Base-by-base conservation (phyloP, 2,329 filamentous ascomycete genomes). In the Phialemoniopsis sp. region DNA sequence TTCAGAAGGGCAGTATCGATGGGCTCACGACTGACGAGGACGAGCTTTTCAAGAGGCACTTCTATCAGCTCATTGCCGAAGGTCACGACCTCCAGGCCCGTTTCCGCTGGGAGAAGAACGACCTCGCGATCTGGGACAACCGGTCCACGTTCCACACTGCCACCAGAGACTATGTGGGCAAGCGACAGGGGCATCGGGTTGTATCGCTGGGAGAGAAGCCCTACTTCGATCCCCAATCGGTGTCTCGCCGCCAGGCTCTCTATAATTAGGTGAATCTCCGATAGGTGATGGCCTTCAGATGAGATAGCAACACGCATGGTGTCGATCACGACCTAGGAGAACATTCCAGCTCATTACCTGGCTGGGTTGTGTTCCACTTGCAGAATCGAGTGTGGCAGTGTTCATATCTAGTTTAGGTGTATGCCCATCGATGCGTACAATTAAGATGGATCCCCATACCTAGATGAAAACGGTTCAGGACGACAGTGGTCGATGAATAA, bases 21-120 rank as follows among this genome's bases (percentile, higher is more conserved):
- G 53, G 45, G 26, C 52, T 58, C 16, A 51, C 50, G 4, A 62
- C 58, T 51, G 62, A 62, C 36, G 55, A 62, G 39, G 53, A 48
- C 39, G 47, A 54, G 13, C 43, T 51, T 29, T 43, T 56, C 36
- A 55, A 55, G 39, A 40, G 32, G 1, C 55, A 54, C 44, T 55
- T 55, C 47, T 37, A 42, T 28, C 50, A 56, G 28, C 47, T 56
- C 32, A 52, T 57, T 29, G 39, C 46, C 36, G 50, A 57, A 32
- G 56, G 55, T 40, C 55, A 57, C 38, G 54, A 58, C 39, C 49
- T 59, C 13, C 55, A 58, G 37, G 53, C 54, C 17, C 50, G 55
- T 14, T 58, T 59, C 49, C 45, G 47, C 28, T 57, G 55, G 54
- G 43, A 46, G 41, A 51, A 55, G 44, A 55, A 57, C 39, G 55